These are phyloP conservation scores for Caryopteris hybrid DNA, from an alignment of 305 asterid species.

Conservation along the genomic window DNA sequence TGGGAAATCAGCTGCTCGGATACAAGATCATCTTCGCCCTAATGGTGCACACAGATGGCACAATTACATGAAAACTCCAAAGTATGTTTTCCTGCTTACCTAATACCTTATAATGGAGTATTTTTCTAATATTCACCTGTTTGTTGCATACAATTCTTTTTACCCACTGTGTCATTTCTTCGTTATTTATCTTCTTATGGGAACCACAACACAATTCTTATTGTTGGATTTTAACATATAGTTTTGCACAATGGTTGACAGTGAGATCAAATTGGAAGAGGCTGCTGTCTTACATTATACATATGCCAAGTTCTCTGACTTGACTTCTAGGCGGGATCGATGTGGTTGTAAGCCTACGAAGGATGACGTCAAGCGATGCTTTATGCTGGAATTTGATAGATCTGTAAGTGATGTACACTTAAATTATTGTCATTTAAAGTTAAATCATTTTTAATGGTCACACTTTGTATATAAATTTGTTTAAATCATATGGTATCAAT, in stretches of 20 bases:
- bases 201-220: conserved; percentile 7
- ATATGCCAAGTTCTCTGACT: conserved; percentile 80
- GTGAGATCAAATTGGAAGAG: conserved; percentile 82
- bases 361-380: conserved; percentile 89
- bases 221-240: conserved; percentile 9
- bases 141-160: neutral
- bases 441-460: conserved; percentile 10
- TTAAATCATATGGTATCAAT: neutral
- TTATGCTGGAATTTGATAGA: conserved; percentile 94
- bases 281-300: conserved; percentile 95
- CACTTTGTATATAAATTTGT: neutral
- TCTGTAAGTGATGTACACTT: conserved; percentile 49
- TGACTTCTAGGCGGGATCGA: conserved; percentile 94
- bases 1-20: conserved; percentile 89
- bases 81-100: conserved; percentile 39
- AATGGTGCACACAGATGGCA: conserved; percentile 99
- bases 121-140: neutral
- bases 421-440: neutral
- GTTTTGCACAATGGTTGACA: conserved; percentile 30
- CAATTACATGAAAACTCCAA: conserved; percentile 91
- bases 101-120: neutral
- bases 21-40: conserved; percentile 93
- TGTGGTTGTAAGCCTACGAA: conserved; percentile 97
- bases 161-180: neutral
- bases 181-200: neutral